These are phyloP conservation scores for Penicillium capsulatum DNA, from an alignment of 2,329 filamentous ascomycete species.

Conservation along the genomic window DNA sequence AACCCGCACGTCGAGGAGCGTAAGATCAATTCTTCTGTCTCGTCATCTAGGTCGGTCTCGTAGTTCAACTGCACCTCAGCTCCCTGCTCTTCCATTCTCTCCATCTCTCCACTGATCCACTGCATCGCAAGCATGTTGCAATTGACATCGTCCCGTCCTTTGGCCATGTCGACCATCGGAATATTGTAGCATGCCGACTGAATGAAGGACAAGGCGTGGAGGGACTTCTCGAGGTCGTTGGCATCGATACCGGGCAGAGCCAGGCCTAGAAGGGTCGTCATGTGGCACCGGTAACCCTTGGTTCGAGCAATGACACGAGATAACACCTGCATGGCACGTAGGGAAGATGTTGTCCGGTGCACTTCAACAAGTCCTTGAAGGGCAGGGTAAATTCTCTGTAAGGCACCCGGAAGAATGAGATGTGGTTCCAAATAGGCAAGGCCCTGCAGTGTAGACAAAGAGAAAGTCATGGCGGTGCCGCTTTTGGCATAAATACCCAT, in stretches of 20 bases:
- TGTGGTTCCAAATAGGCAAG: slow-evolving; percentile 87
- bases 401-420: slow-evolving; percentile 82
- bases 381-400: slow-evolving; percentile 95
- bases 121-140: slow-evolving; percentile 76
- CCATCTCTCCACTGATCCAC: slow-evolving; percentile 93
- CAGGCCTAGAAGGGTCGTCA: slow-evolving; percentile 88
- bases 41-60: slow-evolving; percentile 71
- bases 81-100: slow-evolving; percentile 84
- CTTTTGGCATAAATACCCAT: slow-evolving; percentile 99
- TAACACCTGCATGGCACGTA: slow-evolving; percentile 87
- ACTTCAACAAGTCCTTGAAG: slow-evolving; percentile 96
- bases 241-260: slow-evolving; percentile 94
- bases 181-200: slow-evolving; percentile 96
- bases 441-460: slow-evolving; percentile 82
- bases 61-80: slow-evolving; percentile 84
- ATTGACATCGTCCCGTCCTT: slow-evolving; percentile 62
- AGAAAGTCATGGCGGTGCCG: slow-evolving; percentile 83
- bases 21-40: slow-evolving; percentile 81
- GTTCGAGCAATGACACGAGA: slow-evolving; percentile 86
- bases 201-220: slow-evolving; percentile 91
- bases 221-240: slow-evolving; percentile 94
- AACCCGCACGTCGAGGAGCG: slow-evolving; percentile 93
- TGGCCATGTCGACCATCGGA: slow-evolving; percentile 77
- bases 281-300: slow-evolving; percentile 94
- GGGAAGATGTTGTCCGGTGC: slow-evolving; percentile 88